Conservation (phyloP, 2,329 filamentous ascomycete genomes). For the Ceratocystis lukuohia region DNA sequence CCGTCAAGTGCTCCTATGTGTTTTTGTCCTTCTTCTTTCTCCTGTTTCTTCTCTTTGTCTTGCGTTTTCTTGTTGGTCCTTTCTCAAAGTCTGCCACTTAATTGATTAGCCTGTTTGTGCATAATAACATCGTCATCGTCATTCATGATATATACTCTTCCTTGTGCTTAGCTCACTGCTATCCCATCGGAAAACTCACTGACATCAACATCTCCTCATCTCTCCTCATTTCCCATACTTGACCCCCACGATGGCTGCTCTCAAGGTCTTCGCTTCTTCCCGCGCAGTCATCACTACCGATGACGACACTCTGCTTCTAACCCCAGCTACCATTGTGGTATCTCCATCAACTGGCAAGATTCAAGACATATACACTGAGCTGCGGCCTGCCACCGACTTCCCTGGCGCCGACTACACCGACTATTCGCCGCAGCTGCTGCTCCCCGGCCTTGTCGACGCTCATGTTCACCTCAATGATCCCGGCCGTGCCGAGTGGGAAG, state of each 20-base stretch:
- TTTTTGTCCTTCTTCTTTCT: neutral
- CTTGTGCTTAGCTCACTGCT: neutral
- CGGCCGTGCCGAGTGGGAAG: slow-evolving; percentile 94
- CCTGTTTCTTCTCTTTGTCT: neutral
- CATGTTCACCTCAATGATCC: slow-evolving; percentile 98
- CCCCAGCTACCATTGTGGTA: slow-evolving; percentile 70
- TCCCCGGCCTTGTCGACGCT: slow-evolving; percentile 88
- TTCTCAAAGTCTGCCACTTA: neutral
- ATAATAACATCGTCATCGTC: neutral
- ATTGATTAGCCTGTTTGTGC: neutral
- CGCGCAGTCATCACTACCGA: slow-evolving; percentile 66
- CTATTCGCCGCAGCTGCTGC: slow-evolving; percentile 69
- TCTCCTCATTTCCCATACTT: slow-evolving; percentile 6
- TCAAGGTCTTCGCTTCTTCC: slow-evolving; percentile 61
- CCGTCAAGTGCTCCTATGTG: too few relatives aligned
- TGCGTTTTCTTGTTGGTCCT: neutral
- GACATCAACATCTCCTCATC: neutral
- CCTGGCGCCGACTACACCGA: slow-evolving; percentile 63
- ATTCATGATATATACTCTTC: neutral
- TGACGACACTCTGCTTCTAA: slow-evolving; percentile 48
- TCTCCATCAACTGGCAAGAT: slow-evolving; percentile 75
- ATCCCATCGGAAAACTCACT: too few relatives aligned
- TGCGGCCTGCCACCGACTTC: slow-evolving; percentile 66
- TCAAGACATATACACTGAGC: slow-evolving; percentile 54
- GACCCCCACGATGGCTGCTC: slow-evolving; percentile 1